Evolutionary conservation across 2,329 filamentous ascomycete species (phyloP), one percentile per base, ranked within the genome.

Genomic region (Fusarium acutatum): DNA sequence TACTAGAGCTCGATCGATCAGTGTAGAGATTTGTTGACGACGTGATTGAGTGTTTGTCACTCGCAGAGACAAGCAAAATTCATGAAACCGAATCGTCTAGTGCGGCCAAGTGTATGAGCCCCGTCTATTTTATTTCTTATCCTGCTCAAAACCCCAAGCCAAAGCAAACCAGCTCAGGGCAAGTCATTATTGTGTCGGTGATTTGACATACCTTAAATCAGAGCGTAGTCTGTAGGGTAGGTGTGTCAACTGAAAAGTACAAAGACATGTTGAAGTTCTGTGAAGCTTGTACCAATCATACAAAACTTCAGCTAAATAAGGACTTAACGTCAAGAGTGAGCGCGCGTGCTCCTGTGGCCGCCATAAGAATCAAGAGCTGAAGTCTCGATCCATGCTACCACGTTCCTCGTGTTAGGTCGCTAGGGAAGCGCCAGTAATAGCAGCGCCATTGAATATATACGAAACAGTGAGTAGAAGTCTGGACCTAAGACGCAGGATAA

Each of bases 381-480:
- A 53, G n/a, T 40, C 40, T 34, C 43, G 28, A 60, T 46, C 65
- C 43, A 53, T 57, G 47, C 30, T 28, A 40, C 52, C 38, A 66
- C 50, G 44, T 47, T 67, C 20, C 13, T 18, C 15, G 24, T 43
- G 32, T 57, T 59, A 28, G 38, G 44, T 30, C 41, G 41, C 41
- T 58, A 35, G 17, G 30, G 22, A 22, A 52, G 49, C 37, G 28
- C 28, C 54, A 22, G 43, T 43, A 37, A 49, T 57, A 54, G 46
- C 49, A 64, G n/a, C 30, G 7, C 20, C 64, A 67, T 22, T 54
- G 41, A 47, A 24, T 13, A 18, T 43, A 38, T 38, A 20, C 40
- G 63, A 62, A 63, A 64, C 58, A 69, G n/a, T 41, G 40, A 46
- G n/a, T 56, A 49, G 22, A 26, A 56, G 35, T 30, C 34, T 56